Percentiles rank a stretch among this genome's conserved stretches.
phyloP scores from a whole-genome alignment of 1,284 basidiomycete species.

The Microbotryomycetes sp. region DNA sequence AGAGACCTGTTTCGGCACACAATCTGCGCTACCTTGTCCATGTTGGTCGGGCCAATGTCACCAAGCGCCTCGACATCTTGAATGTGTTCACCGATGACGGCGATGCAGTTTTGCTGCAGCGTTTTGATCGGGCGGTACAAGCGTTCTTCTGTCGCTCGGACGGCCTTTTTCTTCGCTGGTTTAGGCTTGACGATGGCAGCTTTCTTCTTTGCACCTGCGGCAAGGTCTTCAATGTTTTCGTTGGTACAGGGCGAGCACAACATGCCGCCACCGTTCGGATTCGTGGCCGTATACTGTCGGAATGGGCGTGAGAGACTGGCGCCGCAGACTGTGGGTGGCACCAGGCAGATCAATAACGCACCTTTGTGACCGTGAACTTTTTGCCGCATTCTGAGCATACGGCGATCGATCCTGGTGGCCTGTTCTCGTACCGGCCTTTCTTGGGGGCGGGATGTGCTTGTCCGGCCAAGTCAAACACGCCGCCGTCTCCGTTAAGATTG shows the following conservation, averaged over 20 bases:
- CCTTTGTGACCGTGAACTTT: conserved; percentile 68
- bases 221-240: conserved; percentile 29
- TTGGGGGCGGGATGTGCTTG: conserved; percentile 4
- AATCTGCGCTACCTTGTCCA: conserved; percentile 74
- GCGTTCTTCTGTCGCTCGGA: conserved; percentile 10
- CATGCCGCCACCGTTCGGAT: conserved; percentile 28
- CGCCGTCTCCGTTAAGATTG: not conserved
- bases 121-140: conserved; percentile 22
- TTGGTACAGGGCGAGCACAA: conserved; percentile 33
- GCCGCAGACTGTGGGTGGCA: not conserved
- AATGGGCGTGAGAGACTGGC: not conserved
- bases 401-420: conserved; percentile 63
- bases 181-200: conserved; percentile 9
- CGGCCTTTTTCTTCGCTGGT: conserved; percentile 21
- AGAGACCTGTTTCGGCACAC: conserved; percentile 78
- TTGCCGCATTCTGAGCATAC: conserved; percentile 73
- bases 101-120: conserved; percentile 25
- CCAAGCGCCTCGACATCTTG: conserved; percentile 85
- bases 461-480: conserved; percentile 13
- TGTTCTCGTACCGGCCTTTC: conserved; percentile 24
- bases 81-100: conserved; percentile 71
- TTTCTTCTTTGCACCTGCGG: conserved; percentile 1
- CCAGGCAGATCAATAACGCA: conserved; percentile 45
- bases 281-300: conserved; percentile 26
- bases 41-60: conserved; percentile 69